Evolutionary conservation across 2,329 filamentous ascomycete species (phyloP), one percentile per base, ranked within the genome.

Genomic region (Stagonosporopsis tanaceti): DNA sequence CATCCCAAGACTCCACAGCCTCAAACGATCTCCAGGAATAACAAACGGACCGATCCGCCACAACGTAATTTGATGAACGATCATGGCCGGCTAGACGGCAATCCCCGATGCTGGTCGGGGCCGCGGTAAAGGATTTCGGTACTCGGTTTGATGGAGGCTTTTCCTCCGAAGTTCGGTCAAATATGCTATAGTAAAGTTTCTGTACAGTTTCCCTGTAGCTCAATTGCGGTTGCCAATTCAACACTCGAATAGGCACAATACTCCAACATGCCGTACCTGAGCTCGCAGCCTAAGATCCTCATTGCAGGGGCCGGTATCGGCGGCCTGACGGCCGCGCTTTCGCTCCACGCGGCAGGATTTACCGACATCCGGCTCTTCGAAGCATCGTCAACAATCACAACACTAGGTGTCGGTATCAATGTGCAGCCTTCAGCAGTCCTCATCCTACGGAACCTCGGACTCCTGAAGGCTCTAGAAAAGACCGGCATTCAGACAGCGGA

Each of bases 281-380:
- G 55, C 39, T 44, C 56, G 8, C 66, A 70, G 32, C 68, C 69
- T 12, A 71, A 65, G 42, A 69, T 72, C 35, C 48, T 69, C 40
- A 69, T 72, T 37, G 67, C 60, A 28, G 70, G 70, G 17, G 66
- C 68, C 87, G 89, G 90, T 60, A 93, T 94, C 88, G 90, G 90
- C 50, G 91, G 91, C 32, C 79, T 93, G 34, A 85, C 88, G 53
- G 84, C 82, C 35, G 89, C 90, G 7, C 82, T 93, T 38, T 85
- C 89, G 14, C 82, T 93, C 30, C 89, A 90, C 30, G 89, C 88
- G 72, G 87, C 87, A 70, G 91, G 90, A 2, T 74, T 78, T 59
- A 77, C 66, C n/a, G 71, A 80, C 63, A 76, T 81, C 46, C 65
- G 77, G 39, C 70, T 81, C 24, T 81, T 77, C 62, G 79, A 81